Base-by-base conservation (phyloP, 2,329 filamentous ascomycete species). In the Knoxdaviesia proteae region DNA sequence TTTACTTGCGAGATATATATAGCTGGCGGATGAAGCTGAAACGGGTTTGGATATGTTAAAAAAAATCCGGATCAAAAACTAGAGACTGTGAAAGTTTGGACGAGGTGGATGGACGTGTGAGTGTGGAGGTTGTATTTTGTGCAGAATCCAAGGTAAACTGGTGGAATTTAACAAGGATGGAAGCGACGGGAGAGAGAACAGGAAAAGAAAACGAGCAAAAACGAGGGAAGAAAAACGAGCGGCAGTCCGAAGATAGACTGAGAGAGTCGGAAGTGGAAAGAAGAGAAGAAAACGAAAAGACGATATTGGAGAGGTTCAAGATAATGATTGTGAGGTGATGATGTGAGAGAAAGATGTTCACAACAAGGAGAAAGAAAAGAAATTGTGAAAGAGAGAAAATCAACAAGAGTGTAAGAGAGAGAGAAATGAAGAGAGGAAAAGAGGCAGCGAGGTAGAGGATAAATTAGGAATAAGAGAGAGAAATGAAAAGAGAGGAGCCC, bases 401-500 rank as follows among this genome's bases (percentile, higher is more conserved):
- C 31, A 41, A 34, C 7, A 7, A 31, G 5, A 34, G 5, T 34
- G 29, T 11, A 35, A 33, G 9, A 36, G 34, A 40, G 34, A 31
- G 11, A 8, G 31, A 39, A 8, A 35, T 30, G 20, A 8, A 31
- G 10, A 39, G 32, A 10, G n/a, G 7, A n/a, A 42, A 36, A n/a
- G 32, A 7, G 33, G n/a, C 9, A 32, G 31, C 20, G 34, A 32
- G 11, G 31, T 31, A 6, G n/a, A 34, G 8, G 36, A 31, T 9
- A 34, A 32, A 34, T 20, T 20, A 20, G 20, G 20, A 20, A 20
- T 20, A 37, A 34, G 8, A 33, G 44, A 46, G 41, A 41, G 41
- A 45, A 45, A 42, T 41, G 33, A 45, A 33, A 41, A 45, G 38
- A 42, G 20, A 20, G 20, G 20, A 20, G 20, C 20, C 20, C 20